Conservation (phyloP, 306 rosid genomes). For the Acacia crassicarpa region DNA sequence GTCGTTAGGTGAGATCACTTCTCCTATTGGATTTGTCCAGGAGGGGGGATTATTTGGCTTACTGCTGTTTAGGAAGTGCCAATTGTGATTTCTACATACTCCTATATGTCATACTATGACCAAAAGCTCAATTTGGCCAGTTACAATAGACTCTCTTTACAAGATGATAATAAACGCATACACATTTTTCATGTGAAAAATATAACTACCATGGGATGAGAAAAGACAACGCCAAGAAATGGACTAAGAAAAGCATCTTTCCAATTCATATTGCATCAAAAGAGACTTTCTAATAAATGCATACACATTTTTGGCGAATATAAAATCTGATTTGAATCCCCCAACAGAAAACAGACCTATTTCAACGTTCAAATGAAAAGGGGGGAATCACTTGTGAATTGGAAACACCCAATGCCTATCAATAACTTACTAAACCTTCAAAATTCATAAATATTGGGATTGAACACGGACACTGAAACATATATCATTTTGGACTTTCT, state of each 20-base stretch:
- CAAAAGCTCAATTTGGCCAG: not conserved
- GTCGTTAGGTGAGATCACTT: not conserved
- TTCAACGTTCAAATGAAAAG: not conserved
- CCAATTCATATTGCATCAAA: not conserved
- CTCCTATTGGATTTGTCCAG: not conserved
- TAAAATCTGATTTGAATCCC: not conserved
- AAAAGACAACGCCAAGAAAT: not conserved
- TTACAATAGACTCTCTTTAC: not conserved
- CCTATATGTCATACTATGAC: not conserved
- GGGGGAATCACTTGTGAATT: conserved; percentile 14
- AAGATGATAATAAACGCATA: not conserved
- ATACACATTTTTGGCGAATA: too few species aligned
- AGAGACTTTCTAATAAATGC: too few species aligned
- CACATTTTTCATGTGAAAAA: not conserved
- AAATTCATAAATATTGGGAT: not conserved
- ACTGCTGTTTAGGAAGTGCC: not conserved
- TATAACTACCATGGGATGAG: conserved; percentile 6
- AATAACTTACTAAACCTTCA: conserved; percentile 5
- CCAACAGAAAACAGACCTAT: not conserved
- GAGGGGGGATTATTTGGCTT: not conserved
- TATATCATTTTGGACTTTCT: not conserved
- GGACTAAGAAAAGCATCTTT: conserved; percentile 8
- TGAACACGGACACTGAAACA: not conserved
- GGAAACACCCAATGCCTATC: conserved; percentile 19
- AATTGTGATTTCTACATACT: not conserved